Evolutionary conservation across 768 basidiomycete genomes (phyloP), one percentile per base, ranked within the genome.

Genomic region (Russula earlei): DNA sequence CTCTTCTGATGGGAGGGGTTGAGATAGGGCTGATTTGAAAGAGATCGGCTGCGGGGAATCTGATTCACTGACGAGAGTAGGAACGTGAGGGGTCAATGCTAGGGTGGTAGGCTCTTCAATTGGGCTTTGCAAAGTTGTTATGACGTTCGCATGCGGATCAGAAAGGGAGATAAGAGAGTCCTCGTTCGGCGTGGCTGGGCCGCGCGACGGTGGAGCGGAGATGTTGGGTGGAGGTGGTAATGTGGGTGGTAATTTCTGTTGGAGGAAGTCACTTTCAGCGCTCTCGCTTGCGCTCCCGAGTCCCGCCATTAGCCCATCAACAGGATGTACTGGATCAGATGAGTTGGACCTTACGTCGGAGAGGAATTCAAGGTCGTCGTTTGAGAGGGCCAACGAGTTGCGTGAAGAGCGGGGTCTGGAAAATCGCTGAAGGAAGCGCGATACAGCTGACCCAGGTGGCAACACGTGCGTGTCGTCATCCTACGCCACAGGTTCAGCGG

Each of bases 341-440:
- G 74, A 75, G 59, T 76, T 78, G 4, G 85, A 84, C 10, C 79
- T 84, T 53, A 72, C 74, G 66, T 83, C 86, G 33, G 80, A 80
- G 19, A 95, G 74, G 65, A 87, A 93, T 61, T 90, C 85, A 27
- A 95, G 74, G 66, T 95, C 92, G 55, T 88, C 83, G 1, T 79
- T 74, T 15, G 88, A 88, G 17, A 94, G 75, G 12, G 88, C 78
- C 33, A 93, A 67, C 29, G 85, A 82, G 49, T 75, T 76, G 45
- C 74, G 73, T 31, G 71, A 72, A 55, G 25, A 69, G 20, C 81
- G 78, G 8, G 82, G 79, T 7, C 69, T 66, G 25, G 70, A 83
- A 67, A 94, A 87, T 46, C 88, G 80, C 48, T 78, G 81, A 46
- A 92, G 74, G 67, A 94, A 93, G 5, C 91, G 81, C 11, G 90